A percentile compares a stretch with the other conserved stretches of the same genome.
Evolutionary conservation across 1,284 basidiomycete species (phyloP).

Genomic region (Tilletiopsis washingtonensis): DNA sequence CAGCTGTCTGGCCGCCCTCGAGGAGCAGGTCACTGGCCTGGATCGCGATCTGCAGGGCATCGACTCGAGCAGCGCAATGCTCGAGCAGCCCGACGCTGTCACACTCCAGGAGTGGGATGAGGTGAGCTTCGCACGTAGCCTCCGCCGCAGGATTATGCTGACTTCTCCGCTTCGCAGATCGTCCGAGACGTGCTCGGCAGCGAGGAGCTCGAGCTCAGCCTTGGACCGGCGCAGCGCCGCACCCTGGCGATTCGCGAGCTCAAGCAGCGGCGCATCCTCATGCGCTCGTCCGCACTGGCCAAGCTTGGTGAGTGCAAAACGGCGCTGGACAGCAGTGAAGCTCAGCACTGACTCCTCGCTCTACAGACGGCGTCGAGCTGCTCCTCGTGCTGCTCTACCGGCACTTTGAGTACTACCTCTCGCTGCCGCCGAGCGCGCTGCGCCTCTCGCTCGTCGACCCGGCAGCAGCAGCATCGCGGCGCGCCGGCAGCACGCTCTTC

Average conservation of each 20-base stretch:
- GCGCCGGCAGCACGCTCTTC: conserved; percentile 7
- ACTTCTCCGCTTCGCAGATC: conserved; percentile 8
- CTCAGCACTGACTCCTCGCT: conserved; percentile 24
- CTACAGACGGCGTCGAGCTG: conserved; percentile 65
- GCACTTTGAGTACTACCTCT: conserved; percentile 59
- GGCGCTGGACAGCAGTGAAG: conserved; percentile 8
- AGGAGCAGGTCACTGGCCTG: conserved; percentile 57
- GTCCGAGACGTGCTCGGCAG: conserved; percentile 22
- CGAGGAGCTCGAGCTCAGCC: conserved; percentile 10
- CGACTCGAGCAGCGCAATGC: conserved; percentile 60
- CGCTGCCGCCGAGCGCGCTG: conserved; percentile 20
- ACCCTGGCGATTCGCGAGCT: conserved; percentile 59
- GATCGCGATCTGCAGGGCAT: conserved; percentile 60
- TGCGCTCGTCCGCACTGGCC: conserved; percentile 53
- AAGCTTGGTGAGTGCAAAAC: conserved; percentile 53
- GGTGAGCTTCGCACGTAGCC: conserved; percentile 48
- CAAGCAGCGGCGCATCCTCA: conserved; percentile 51
- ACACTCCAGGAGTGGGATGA: conserved; percentile 65
- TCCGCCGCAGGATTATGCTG: too few species aligned
- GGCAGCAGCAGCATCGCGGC: conserved; percentile 6
- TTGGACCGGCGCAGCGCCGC: conserved; percentile 15
- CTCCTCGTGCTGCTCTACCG: conserved; percentile 75
- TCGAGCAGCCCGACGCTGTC: conserved; percentile 63
- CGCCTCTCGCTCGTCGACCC: not conserved
- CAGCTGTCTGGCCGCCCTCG: conserved; percentile 62